Conservation (phyloP, 352 stramenopile genomes). For the Phytophthora syringae region DNA sequence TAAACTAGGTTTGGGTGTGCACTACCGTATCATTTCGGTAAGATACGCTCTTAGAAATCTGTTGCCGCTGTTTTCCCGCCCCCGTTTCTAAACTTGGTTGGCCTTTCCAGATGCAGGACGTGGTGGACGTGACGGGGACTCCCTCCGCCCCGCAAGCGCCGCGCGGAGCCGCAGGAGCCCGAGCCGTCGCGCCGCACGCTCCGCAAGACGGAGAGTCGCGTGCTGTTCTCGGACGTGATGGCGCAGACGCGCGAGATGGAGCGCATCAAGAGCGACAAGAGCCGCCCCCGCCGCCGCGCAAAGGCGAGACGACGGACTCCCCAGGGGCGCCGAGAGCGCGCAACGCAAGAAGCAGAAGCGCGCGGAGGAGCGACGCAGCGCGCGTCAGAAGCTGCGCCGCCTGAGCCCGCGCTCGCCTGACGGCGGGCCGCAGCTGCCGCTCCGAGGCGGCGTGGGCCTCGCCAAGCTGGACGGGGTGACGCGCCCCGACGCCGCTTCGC, state of each 20-base stretch:
- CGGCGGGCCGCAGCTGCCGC: conserved; percentile 26
- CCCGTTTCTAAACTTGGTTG: neutral
- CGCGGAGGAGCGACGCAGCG: conserved; percentile 53
- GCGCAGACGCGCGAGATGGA: conserved; percentile 63
- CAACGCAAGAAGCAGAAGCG: conserved; percentile 53
- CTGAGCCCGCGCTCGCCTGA: conserved; percentile 58
- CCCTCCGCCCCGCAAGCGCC: conserved; percentile 13
- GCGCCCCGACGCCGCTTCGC: conserved; percentile 29
- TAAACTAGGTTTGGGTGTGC: too few relatives aligned
- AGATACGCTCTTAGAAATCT: too few relatives aligned
- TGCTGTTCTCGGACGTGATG: conserved; percentile 60
- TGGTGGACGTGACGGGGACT: conserved; percentile 16
- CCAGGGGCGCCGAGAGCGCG: conserved; percentile 1
- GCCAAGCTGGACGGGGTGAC: conserved; percentile 29
- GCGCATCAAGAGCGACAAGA: conserved; percentile 46
- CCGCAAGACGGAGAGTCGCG: conserved; percentile 42
- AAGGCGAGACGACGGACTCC: conserved; percentile 42
- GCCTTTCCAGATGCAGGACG: neutral
- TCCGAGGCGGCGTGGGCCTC: conserved; percentile 31
- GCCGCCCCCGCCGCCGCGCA: conserved; percentile 41
- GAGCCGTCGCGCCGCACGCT: conserved; percentile 24
- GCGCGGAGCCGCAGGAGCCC: conserved; percentile 4
- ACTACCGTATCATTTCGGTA: too few relatives aligned
- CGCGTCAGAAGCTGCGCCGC: conserved; percentile 53
- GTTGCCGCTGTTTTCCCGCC: neutral